Evolutionary conservation across 371 early-diverging fungal species (phyloP).

Genomic region (Entomophthora muscae): DNA sequence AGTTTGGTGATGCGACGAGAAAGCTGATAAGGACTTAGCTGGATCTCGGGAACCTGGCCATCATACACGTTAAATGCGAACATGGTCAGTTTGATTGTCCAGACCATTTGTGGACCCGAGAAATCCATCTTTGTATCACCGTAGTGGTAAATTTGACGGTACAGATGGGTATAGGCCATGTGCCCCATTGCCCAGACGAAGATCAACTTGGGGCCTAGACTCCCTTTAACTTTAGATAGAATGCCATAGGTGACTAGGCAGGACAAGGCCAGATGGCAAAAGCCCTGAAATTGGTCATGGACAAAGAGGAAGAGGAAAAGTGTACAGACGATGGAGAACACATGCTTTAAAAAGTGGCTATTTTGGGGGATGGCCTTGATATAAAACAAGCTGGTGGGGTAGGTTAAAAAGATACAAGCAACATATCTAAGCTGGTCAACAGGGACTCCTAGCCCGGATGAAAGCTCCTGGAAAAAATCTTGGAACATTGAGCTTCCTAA

Average conservation of each 20-base stretch:
- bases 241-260: slow-evolving; percentile 35
- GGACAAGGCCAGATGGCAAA: slow-evolving; percentile 38
- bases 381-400: slow-evolving; percentile 16
- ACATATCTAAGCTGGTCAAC: slow-evolving; percentile 22
- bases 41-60: slow-evolving; percentile 18
- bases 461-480: slow-evolving; percentile 3
- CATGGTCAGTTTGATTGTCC: slow-evolving; percentile 70
- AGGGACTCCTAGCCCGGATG: slow-evolving; percentile 12
- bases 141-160: slow-evolving; percentile 29
- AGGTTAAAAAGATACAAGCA: slow-evolving; percentile 15
- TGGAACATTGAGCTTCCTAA: neutral
- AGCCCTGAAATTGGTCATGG: slow-evolving; percentile 33
- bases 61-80: slow-evolving; percentile 75
- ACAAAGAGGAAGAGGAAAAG: slow-evolving; percentile 35
- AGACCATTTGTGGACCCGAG: slow-evolving; percentile 81
- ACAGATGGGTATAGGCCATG: slow-evolving; percentile 34
- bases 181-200: slow-evolving; percentile 55
- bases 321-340: slow-evolving; percentile 45
- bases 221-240: slow-evolving; percentile 21
- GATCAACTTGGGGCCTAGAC: slow-evolving; percentile 39
- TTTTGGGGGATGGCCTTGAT: slow-evolving; percentile 28
- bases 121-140: slow-evolving; percentile 47
- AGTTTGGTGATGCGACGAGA: slow-evolving; percentile 30
- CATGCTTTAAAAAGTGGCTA: slow-evolving; percentile 35
- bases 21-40: slow-evolving; percentile 28